Conservation (phyloP, 2,329 filamentous ascomycete genomes). For the Orbilia blumenaviensis region DNA sequence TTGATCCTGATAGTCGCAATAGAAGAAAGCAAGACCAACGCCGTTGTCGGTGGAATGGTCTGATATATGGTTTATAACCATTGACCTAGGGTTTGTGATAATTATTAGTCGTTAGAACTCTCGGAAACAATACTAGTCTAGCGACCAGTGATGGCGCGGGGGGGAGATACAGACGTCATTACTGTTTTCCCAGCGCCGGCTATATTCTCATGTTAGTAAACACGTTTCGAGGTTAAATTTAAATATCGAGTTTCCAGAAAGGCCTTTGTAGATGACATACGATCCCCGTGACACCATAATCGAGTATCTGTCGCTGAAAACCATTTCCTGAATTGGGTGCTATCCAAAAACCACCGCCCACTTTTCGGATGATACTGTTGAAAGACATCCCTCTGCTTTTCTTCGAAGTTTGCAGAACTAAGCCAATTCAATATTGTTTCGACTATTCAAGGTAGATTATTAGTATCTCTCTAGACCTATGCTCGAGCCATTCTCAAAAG, state of each 20-base stretch:
- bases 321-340: conserved; percentile 30
- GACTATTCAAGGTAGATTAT: background rate
- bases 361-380: conserved; percentile 36
- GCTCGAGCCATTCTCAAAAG: too few species aligned
- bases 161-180: conserved; percentile 14
- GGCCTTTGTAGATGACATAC: conserved; percentile 4
- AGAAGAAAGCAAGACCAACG: conserved; percentile 31
- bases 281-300: conserved; percentile 36
- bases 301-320: conserved; percentile 7
- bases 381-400: conserved; percentile 34
- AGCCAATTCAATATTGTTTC: conserved; percentile 35
- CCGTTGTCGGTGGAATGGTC: conserved; percentile 4
- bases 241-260: too few species aligned
- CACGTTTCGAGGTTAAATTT: background rate
- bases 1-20: conserved; percentile 43
- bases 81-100: background rate
- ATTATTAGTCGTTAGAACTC: background rate
- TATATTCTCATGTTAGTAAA: background rate
- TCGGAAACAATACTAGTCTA: background rate
- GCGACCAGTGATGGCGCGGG: too few species aligned
- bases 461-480: background rate
- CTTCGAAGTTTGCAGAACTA: conserved; percentile 33
- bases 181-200: conserved; percentile 39
- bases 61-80: conserved; percentile 43
- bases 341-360: conserved; percentile 40